Conservation (phyloP, 1,139 yeast species). For the Pichia kudriavzevii region DNA sequence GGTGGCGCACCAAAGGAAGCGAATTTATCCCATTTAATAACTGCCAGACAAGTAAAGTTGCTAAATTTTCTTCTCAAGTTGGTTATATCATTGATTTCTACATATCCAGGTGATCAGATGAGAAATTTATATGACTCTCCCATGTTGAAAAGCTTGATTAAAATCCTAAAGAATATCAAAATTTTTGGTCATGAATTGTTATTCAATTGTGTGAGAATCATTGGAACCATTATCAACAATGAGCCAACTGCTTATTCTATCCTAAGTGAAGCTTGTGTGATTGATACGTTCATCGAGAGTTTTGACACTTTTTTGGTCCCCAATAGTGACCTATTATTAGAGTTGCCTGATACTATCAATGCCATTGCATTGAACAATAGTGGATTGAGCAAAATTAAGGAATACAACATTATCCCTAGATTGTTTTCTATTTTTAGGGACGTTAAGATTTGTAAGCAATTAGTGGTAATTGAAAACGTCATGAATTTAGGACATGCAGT, state of each 20-base stretch:
- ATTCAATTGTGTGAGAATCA: slow-evolving; percentile 56
- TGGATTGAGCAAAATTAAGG: slow-evolving; percentile 55
- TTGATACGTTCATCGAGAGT: slow-evolving; percentile 55
- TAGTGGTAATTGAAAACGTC: slow-evolving; percentile 40
- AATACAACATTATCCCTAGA: slow-evolving; percentile 38
- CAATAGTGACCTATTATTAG: slow-evolving; percentile 49
- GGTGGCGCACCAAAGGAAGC: slow-evolving; percentile 46
- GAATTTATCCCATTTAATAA: slow-evolving; percentile 48
- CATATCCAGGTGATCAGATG: slow-evolving; percentile 76
- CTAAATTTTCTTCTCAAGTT: slow-evolving; percentile 51
- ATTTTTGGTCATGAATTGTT: slow-evolving; percentile 68
- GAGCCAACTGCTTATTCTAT: slow-evolving; percentile 89
- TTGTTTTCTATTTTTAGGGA: slow-evolving; percentile 47
- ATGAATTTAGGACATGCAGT: slow-evolving; percentile 52
- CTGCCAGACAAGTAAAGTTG: slow-evolving; percentile 59
- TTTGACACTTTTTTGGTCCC: slow-evolving; percentile 48
- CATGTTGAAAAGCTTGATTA: slow-evolving; percentile 52
- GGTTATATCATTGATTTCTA: slow-evolving; percentile 55
- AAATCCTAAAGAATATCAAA: slow-evolving; percentile 48
- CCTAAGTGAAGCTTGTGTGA: slow-evolving; percentile 68
- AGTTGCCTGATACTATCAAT: slow-evolving; percentile 72
- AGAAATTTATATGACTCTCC: slow-evolving; percentile 84
- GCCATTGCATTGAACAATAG: slow-evolving; percentile 75
- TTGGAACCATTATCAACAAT: slow-evolving; percentile 71
- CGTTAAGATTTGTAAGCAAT: slow-evolving; percentile 41